A percentile compares a stretch with the other conserved stretches of the same genome.
Conservation (phyloP, 192 early-diverging fungal species). For the Podila clonocystis region DNA sequence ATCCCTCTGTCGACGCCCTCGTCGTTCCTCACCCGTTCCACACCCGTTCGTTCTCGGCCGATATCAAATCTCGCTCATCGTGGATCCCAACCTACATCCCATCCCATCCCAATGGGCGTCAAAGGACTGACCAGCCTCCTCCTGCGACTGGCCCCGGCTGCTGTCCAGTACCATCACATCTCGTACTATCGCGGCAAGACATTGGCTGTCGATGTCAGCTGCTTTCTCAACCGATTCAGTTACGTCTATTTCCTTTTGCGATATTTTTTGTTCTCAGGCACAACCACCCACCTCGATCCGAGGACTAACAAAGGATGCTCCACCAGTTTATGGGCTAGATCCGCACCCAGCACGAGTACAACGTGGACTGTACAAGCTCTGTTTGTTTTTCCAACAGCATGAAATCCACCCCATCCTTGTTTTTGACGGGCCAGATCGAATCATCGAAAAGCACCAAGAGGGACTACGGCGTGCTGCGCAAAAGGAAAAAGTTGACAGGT, state of each 20-base stretch:
- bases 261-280: neutral
- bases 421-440: constrained; percentile 68
- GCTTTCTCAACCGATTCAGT: constrained; percentile 66
- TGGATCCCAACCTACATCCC: neutral
- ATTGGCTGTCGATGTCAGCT: constrained; percentile 64
- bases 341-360: constrained; percentile 62
- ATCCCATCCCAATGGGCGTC: constrained; percentile 58
- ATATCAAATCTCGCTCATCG: too few relatives aligned
- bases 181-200: constrained; percentile 53
- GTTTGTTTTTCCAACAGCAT: constrained; percentile 54
- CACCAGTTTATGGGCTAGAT: constrained; percentile 46
- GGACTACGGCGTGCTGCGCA: constrained; percentile 29
- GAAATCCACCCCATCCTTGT: constrained; percentile 74
- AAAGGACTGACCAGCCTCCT: constrained; percentile 63
- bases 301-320: neutral
- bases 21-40: neutral
- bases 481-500: constrained; percentile 33
- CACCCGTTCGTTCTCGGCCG: too few relatives aligned
- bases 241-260: constrained; percentile 3
- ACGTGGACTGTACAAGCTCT: constrained; percentile 68
- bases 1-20: too few relatives aligned
- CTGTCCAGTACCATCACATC: constrained; percentile 49
- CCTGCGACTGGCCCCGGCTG: constrained; percentile 57
- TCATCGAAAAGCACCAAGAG: constrained; percentile 65
- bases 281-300: too few relatives aligned